These are phyloP conservation scores for Chrysoporthe austroafricana DNA, from an alignment of 2,329 filamentous ascomycete genomes.

Conservation along the genomic window DNA sequence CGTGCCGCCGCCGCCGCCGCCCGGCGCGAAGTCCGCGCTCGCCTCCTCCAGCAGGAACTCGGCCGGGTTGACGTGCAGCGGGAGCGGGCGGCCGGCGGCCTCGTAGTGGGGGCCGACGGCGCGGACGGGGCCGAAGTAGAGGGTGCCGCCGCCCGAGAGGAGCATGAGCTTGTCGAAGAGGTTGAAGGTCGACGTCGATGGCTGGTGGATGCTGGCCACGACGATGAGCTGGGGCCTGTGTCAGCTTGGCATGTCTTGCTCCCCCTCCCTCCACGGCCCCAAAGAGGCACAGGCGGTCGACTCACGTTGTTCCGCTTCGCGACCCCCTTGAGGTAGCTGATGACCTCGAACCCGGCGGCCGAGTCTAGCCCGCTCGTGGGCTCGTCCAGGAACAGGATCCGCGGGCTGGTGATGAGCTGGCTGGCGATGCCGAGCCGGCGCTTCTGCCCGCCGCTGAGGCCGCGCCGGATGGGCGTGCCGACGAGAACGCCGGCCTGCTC, in stretches of 20 bases:
- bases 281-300: background rate
- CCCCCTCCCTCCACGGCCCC: too few relatives aligned
- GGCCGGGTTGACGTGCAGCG: constrained; percentile 75
- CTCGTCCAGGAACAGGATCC: constrained; percentile 82
- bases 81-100: constrained; percentile 63
- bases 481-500: constrained; percentile 72
- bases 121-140: constrained; percentile 71
- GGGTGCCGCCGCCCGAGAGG: constrained; percentile 70
- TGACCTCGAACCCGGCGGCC: constrained; percentile 74
- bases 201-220: constrained; percentile 84
- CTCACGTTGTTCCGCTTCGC: constrained; percentile 68
- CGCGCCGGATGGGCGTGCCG: constrained; percentile 81
- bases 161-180: constrained; percentile 81
- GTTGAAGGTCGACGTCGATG: constrained; percentile 77
- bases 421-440: constrained; percentile 78
- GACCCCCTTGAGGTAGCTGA: constrained; percentile 70
- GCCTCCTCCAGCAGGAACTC: constrained; percentile 80
- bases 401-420: constrained; percentile 79
- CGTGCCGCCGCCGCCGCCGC: constrained; percentile 39
- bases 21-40: constrained; percentile 72
- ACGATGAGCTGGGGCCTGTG: constrained; percentile 64
- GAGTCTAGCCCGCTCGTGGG: constrained; percentile 85
- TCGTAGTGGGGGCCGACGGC: constrained; percentile 67
- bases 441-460: constrained; percentile 85
- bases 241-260: background rate